Evolutionary conservation across 495 filamentous ascomycete species (phyloP), one percentile per base, ranked within the genome.

Genomic region (Neurospora intermedia): DNA sequence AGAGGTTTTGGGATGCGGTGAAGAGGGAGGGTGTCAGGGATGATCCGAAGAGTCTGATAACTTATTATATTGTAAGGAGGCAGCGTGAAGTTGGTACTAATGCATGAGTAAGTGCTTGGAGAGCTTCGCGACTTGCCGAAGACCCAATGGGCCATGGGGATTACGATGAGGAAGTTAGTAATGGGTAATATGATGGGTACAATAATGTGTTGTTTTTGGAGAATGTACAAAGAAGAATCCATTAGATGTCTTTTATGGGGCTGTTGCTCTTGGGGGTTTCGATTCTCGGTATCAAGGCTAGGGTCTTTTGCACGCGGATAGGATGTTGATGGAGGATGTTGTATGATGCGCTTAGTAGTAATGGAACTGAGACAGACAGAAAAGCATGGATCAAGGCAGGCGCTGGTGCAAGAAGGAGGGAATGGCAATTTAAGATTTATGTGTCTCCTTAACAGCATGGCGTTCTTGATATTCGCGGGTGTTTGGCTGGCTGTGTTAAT

Each of bases 11-110:
- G 86, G 84, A 87, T 43, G 83, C 88, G 39, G 80, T 93, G 69
- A 89, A 85, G 73, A 66, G 54, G 13, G 54, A 66, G 15, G 85
- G 84, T 3, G 85, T 91, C 42, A 87, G 84, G 72, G 89, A 91
- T 43, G 90, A 90, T 59, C 88, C 90, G 6, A 90, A 91, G 77
- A 93, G 91, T 73, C 78, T 95, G 73, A 88, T 95, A 74, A 92
- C 90, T n/a, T 95, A 95, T 78, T 95, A 93, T 82, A 90, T 94
- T 78, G 90, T 91, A 20, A 92, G 89, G 81, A 82, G 82, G 76
- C 86, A 89, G 81, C 78, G 85, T 73, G 87, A 88, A 76, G 48
- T 42, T 45, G 70, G 70, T 20, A 40, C 23, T 18, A 72, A 23
- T 72, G 69, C 48, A 20, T 27, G 69, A 70, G 13, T 6, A 54